Percentiles rank a stretch among this genome's conserved stretches.
Evolutionary conservation across 2,329 filamentous ascomycete genomes (phyloP).

Genomic region (Botrytis fabae): DNA sequence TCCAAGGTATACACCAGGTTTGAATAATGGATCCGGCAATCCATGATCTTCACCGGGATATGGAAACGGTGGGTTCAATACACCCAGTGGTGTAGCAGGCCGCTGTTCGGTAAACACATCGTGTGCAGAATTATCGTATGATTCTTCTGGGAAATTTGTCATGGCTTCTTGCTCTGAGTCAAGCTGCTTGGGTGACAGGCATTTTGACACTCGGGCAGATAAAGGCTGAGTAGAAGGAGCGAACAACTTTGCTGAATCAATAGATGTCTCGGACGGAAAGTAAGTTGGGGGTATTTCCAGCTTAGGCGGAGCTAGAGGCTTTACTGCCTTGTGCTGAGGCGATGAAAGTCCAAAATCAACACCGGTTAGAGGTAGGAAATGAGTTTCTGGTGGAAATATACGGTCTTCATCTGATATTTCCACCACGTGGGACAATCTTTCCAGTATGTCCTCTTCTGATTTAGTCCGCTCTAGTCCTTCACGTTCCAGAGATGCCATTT

Average conservation of each 20-base stretch:
- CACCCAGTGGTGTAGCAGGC: constrained; percentile 14
- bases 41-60: constrained; percentile 3
- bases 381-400: not conserved
- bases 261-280: not conserved
- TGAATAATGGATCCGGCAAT: constrained; percentile 6
- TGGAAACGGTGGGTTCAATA: constrained; percentile 2
- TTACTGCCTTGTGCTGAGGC: not conserved
- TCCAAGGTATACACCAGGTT: constrained; percentile 10
- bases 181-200: constrained; percentile 1
- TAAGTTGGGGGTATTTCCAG: constrained; percentile 5
- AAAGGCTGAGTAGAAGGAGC: constrained; percentile 10
- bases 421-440: constrained; percentile 14
- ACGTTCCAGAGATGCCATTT: constrained; percentile 13
- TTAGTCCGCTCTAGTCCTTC: not conserved
- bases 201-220: not conserved
- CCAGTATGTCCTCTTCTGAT: constrained; percentile 8
- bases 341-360: not conserved
- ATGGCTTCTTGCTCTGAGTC: not conserved
- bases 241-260: constrained; percentile 11
- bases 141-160: not conserved
- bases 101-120: not conserved
- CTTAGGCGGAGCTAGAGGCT: constrained; percentile 1
- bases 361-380: not conserved
- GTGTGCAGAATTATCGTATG: not conserved
- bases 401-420: constrained; percentile 1